Percentiles rank a stretch among this genome's conserved stretches.
These are phyloP conservation scores for Ottelia alismoides DNA, from an alignment of 106 monocot species.

Conservation along the genomic window DNA sequence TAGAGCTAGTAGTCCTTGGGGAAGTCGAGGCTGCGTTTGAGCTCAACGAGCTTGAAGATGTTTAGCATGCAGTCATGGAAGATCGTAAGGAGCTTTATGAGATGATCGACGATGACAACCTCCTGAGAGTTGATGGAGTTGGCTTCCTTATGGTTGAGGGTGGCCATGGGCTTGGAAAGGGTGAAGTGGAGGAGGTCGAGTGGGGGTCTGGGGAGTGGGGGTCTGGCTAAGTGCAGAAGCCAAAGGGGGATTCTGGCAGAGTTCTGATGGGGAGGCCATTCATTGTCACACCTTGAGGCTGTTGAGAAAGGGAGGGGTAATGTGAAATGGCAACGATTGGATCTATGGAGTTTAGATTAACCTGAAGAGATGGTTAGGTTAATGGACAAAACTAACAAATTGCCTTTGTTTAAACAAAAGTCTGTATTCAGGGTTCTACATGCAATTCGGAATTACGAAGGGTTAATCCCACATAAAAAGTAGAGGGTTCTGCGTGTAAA, in stretches of 20 bases:
- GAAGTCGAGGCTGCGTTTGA: constrained; percentile 63
- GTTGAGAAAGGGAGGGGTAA: too few relatives aligned
- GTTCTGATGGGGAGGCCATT: constrained; percentile 79
- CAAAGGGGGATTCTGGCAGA: constrained; percentile 88
- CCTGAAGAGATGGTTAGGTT: too few relatives aligned
- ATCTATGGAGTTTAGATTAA: too few relatives aligned
- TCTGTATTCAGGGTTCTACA: too few relatives aligned
- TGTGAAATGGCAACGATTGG: too few relatives aligned
- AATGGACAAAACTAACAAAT: too few relatives aligned
- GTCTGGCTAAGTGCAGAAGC: constrained; percentile 46
- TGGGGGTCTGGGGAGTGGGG: too few relatives aligned
- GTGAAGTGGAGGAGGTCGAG: constrained; percentile 34
- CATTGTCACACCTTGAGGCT: constrained; percentile 64
- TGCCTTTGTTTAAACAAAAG: too few relatives aligned
- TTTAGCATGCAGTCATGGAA: constrained; percentile 39
- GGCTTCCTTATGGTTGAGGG: constrained; percentile 62
- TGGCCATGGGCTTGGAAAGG: constrained; percentile 71
- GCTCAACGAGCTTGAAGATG: constrained; percentile 52
- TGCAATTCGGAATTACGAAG: too few relatives aligned
- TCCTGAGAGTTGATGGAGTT: constrained; percentile 14
- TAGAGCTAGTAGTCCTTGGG: constrained; percentile 71
- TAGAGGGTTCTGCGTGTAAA: too few relatives aligned
- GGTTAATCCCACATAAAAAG: too few relatives aligned
- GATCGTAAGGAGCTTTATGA: constrained; percentile 80
- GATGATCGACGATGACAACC: constrained; percentile 30